Conservation (phyloP, 1,139 yeast species). For the Saccharomyces hybrid region DNA sequence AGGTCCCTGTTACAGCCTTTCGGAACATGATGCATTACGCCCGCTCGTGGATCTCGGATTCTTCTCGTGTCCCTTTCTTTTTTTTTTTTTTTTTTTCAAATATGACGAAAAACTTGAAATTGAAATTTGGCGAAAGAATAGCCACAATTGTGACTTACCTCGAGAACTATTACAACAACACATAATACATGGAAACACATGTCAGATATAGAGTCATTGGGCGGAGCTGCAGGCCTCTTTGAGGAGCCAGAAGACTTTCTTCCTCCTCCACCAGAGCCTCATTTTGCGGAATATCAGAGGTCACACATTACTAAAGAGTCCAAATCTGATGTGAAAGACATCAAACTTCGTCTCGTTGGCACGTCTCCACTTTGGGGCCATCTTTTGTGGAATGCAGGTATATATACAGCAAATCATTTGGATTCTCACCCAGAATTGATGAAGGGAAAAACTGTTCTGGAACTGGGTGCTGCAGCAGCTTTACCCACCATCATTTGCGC, state of each 20-base stretch:
- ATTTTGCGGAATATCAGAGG: slow-evolving; percentile 64
- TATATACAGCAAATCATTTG: slow-evolving; percentile 71
- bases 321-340: slow-evolving; percentile 35
- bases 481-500: slow-evolving; percentile 74
- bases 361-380: slow-evolving; percentile 95
- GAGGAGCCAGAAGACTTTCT: slow-evolving; percentile 77
- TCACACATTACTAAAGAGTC: slow-evolving; percentile 30
- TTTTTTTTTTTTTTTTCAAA: no score
- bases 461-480: slow-evolving; percentile 91
- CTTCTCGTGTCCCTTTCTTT: no score
- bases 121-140: no score
- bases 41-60: no score
- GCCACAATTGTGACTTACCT: no score
- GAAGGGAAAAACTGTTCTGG: slow-evolving; percentile 58
- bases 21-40: no score
- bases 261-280: slow-evolving; percentile 61
- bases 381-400: slow-evolving; percentile 88
- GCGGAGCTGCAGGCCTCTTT: slow-evolving; percentile 37
- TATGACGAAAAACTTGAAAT: no score
- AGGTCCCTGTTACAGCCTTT: no score
- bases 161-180: no score
- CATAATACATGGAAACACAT: slow-evolving; percentile 10
- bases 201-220: slow-evolving; percentile 44
- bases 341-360: slow-evolving; percentile 71
- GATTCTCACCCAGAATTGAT: slow-evolving; percentile 57